Conservation (phyloP, 495 filamentous ascomycete genomes). For the Monascus purpureus region DNA sequence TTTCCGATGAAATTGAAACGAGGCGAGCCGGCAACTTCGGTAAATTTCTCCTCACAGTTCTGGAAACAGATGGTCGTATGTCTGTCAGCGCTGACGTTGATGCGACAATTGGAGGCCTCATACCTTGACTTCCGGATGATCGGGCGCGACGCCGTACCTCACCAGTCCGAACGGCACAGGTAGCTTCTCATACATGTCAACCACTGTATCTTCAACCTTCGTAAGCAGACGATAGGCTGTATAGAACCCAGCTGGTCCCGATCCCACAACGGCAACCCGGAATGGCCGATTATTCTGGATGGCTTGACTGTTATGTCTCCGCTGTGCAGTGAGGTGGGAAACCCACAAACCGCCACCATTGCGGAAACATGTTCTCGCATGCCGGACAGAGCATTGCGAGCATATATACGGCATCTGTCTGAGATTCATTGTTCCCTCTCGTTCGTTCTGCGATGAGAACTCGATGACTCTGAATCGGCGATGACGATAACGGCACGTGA, state of each 20-base stretch:
- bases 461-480: not conserved
- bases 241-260: slow-evolving; percentile 93
- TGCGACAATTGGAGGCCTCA: too few relatives aligned
- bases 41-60: slow-evolving; percentile 92
- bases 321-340: slow-evolving; percentile 5
- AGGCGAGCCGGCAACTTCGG: slow-evolving; percentile 65
- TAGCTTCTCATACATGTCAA: slow-evolving; percentile 94
- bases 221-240: slow-evolving; percentile 72
- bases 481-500: too few relatives aligned
- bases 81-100: too few relatives aligned
- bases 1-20: slow-evolving; percentile 90
- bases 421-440: slow-evolving; percentile 21
- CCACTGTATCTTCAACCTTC: slow-evolving; percentile 51
- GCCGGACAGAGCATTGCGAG: slow-evolving; percentile 17
- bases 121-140: slow-evolving; percentile 97
- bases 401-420: slow-evolving; percentile 18
- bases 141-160: slow-evolving; percentile 86
- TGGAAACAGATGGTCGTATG: slow-evolving; percentile 15
- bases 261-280: slow-evolving; percentile 80
- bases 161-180: slow-evolving; percentile 89
- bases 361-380: slow-evolving; percentile 5
- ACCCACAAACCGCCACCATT: slow-evolving; percentile 1
- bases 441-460: not conserved
- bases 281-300: slow-evolving; percentile 38
- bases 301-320: slow-evolving; percentile 19